Percentiles rank a stretch among this genome's conserved stretches.
These are phyloP conservation scores for Acer negundo DNA, from an alignment of 345 rosid species.

Conservation along the genomic window DNA sequence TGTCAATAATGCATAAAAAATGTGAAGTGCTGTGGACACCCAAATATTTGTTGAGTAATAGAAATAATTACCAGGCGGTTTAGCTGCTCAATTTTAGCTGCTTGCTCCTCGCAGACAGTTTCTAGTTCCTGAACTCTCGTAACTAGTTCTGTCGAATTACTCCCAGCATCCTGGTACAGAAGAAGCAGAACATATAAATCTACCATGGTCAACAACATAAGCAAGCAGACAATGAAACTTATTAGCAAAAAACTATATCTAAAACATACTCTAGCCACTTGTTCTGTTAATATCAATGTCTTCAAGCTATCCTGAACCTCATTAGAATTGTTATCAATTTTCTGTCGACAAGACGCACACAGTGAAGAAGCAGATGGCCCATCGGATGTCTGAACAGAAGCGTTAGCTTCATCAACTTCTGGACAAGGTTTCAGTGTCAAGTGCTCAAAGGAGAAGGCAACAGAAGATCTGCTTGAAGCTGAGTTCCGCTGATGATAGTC, in stretches of 20 bases:
- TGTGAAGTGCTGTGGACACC: not conserved
- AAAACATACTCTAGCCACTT: conserved; percentile 30
- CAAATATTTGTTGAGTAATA: conserved; percentile 6
- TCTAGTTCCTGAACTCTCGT: conserved; percentile 68
- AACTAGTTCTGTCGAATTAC: conserved; percentile 32
- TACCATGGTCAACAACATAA: not conserved
- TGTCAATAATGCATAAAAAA: conserved; percentile 2
- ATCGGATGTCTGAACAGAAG: conserved; percentile 48
- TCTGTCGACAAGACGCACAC: conserved; percentile 71
- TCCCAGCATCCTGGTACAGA: conserved; percentile 45
- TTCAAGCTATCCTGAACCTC: conserved; percentile 59
- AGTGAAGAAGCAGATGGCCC: conserved; percentile 40
- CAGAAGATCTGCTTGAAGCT: conserved; percentile 58
- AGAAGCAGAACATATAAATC: conserved; percentile 4
- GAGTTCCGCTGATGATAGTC: conserved; percentile 63
- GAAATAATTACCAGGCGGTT: conserved; percentile 45
- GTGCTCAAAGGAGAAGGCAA: conserved; percentile 79
- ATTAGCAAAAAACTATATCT: not conserved
- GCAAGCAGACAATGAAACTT: conserved; percentile 2
- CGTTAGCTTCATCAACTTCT: conserved; percentile 50
- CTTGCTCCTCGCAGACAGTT: conserved; percentile 69
- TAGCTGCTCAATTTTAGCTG: conserved; percentile 74
- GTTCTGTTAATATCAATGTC: conserved; percentile 30
- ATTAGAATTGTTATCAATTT: conserved; percentile 34
- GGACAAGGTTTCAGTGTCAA: conserved; percentile 62